A percentile compares a stretch with the other conserved stretches of the same genome.
phyloP scores from a whole-genome alignment of 495 filamentous ascomycete species.

The Neurospora pannonica region DNA sequence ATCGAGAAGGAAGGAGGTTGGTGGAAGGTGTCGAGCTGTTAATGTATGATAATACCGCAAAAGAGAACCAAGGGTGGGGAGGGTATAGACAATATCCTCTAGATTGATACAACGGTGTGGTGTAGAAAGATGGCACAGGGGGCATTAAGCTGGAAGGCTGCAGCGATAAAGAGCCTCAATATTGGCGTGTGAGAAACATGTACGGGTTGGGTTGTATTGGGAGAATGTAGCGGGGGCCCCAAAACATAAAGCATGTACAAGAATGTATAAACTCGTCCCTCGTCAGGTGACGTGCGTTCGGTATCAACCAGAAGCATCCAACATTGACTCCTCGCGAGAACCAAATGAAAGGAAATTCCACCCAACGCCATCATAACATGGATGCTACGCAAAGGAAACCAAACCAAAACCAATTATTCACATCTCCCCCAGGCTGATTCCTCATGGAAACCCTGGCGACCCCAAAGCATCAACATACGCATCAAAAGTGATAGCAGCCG shows the following conservation, averaged over 20 bases:
- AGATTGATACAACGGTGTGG: too few species aligned
- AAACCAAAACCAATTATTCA: not conserved
- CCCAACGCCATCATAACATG: not conserved
- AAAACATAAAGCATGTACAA: not conserved
- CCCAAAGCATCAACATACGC: conserved; percentile 23
- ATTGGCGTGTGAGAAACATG: not conserved
- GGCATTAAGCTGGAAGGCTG: not conserved
- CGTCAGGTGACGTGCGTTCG: not conserved
- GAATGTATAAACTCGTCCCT: not conserved
- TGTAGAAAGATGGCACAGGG: not conserved
- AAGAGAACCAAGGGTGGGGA: too few species aligned
- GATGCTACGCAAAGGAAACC: not conserved
- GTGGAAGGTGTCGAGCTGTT: too few species aligned
- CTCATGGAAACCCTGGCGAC: conserved; percentile 18
- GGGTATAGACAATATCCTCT: too few species aligned
- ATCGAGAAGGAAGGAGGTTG: too few species aligned
- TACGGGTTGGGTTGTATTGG: not conserved
- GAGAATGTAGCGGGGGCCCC: not conserved
- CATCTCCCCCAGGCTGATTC: not conserved
- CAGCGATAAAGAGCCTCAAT: not conserved
- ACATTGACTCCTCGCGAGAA: not conserved
- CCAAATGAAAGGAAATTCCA: not conserved
- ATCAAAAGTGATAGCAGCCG: conserved; percentile 25
- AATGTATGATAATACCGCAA: too few species aligned
- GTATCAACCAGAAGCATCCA: not conserved